Evolutionary conservation across 371 early-diverging fungal species (phyloP).

Genomic region (Syncephalastrum contaminatum): DNA sequence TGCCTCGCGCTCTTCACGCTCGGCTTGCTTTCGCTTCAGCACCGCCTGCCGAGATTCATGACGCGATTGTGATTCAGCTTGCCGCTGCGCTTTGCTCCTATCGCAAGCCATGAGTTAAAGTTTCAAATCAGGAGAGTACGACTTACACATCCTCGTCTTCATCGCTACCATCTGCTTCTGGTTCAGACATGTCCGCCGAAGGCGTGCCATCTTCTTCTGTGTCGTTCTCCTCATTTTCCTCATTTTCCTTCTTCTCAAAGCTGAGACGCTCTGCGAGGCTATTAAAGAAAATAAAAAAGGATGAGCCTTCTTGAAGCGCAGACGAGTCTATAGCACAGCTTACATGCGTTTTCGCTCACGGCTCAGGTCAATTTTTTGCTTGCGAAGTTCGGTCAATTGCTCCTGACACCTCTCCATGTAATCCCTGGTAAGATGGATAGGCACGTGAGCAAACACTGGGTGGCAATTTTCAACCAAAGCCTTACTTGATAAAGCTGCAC

Average conservation of each 20-base stretch:
- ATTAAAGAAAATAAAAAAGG: background rate
- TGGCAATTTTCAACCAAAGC: background rate
- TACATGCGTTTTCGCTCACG: slow-evolving; percentile 57
- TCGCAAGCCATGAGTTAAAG: background rate
- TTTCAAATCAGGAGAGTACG: background rate
- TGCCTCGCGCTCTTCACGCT: slow-evolving; percentile 51
- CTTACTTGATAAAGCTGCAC: slow-evolving; percentile 41
- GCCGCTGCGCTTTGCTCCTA: slow-evolving; percentile 15
- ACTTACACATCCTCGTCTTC: slow-evolving; percentile 27
- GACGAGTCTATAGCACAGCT: slow-evolving; percentile 1
- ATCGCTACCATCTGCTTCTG: slow-evolving; percentile 10
- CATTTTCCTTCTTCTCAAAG: slow-evolving; percentile 24
- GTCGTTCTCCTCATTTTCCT: slow-evolving; percentile 18
- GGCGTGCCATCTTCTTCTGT: slow-evolving; percentile 3
- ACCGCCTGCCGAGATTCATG: slow-evolving; percentile 56
- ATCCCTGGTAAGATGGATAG: slow-evolving; percentile 26
- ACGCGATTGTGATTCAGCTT: slow-evolving; percentile 31
- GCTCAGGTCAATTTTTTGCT: slow-evolving; percentile 66
- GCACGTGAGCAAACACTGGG: background rate
- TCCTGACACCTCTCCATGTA: slow-evolving; percentile 67
- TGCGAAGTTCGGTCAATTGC: slow-evolving; percentile 48
- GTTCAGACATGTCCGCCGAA: slow-evolving; percentile 9
- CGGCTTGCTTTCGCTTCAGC: slow-evolving; percentile 49
- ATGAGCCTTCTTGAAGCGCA: background rate
- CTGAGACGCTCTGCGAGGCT: slow-evolving; percentile 37